These are phyloP conservation scores for Saccharomycopsis hybrid DNA, from an alignment of 1,139 yeast species.

Conservation along the genomic window DNA sequence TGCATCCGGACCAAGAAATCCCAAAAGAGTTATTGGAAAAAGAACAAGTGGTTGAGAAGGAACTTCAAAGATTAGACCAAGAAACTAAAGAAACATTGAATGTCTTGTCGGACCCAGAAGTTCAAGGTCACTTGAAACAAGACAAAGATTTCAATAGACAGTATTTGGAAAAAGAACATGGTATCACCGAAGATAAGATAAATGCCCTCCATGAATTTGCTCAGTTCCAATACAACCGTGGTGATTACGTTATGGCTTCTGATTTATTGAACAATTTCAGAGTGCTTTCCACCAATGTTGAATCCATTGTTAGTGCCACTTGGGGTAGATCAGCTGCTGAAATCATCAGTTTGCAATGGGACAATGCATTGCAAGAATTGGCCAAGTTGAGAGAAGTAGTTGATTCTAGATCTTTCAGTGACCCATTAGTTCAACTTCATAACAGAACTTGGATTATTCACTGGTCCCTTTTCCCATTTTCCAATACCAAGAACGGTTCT, in stretches of 20 bases:
- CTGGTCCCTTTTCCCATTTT: constrained; percentile 57
- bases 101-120: constrained; percentile 43
- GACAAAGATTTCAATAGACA: constrained; percentile 47
- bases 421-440: constrained; percentile 51
- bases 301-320: constrained; percentile 47
- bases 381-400: constrained; percentile 47
- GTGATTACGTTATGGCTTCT: constrained; percentile 51
- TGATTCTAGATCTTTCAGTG: constrained; percentile 46
- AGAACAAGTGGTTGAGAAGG: constrained; percentile 35
- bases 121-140: constrained; percentile 42
- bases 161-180: constrained; percentile 37
- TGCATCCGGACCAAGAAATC: constrained; percentile 33
- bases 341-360: constrained; percentile 46
- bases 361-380: constrained; percentile 44
- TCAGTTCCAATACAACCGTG: constrained; percentile 53
- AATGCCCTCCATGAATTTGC: constrained; percentile 48
- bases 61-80: constrained; percentile 35
- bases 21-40: constrained; percentile 36
- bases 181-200: constrained; percentile 43
- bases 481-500: constrained; percentile 38
- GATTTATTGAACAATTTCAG: constrained; percentile 51
- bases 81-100: constrained; percentile 41
- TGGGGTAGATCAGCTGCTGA: constrained; percentile 60
- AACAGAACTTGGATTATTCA: constrained; percentile 61
- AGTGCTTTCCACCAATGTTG: constrained; percentile 44